Evolutionary conservation across 306 rosid species (phyloP).

Genomic region (Fagus crenata): DNA sequence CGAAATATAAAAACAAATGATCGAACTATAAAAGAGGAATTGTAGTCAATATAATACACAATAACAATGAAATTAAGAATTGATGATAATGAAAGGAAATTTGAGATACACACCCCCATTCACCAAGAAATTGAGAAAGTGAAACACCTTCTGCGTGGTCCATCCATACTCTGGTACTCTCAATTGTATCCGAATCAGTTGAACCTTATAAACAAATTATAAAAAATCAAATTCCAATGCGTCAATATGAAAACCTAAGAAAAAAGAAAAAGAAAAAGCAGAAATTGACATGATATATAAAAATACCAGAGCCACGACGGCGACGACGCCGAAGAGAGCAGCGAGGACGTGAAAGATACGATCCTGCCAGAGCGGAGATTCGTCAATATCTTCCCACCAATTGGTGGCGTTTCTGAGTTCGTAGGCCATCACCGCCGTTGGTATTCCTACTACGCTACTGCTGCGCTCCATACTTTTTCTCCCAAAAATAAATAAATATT

Average conservation of each 20-base stretch:
- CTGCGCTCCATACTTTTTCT: constrained; percentile 38
- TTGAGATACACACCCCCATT: constrained; percentile 81
- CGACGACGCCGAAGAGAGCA: constrained; percentile 71
- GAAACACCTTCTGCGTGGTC: constrained; percentile 99
- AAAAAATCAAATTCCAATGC: neutral
- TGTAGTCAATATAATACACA: constrained; percentile 20
- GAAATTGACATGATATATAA: neutral
- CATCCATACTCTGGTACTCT: constrained; percentile 99
- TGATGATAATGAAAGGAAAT: neutral
- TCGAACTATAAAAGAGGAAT: constrained; percentile 58
- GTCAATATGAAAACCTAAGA: neutral
- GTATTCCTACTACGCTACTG: constrained; percentile 34
- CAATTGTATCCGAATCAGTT: constrained; percentile 90
- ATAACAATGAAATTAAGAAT: neutral
- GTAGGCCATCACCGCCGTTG: constrained; percentile 54
- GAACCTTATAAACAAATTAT: constrained; percentile 51
- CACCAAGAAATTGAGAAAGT: constrained; percentile 93
- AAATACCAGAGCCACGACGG: constrained; percentile 71
- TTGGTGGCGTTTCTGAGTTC: constrained; percentile 49
- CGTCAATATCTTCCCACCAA: constrained; percentile 88
- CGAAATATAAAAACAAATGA: constrained; percentile 75
- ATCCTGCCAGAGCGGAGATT: constrained; percentile 77
- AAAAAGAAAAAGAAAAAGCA: neutral
- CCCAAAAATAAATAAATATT: no score
- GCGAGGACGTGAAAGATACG: constrained; percentile 76